Evolutionary conservation across 1,139 yeast species (phyloP).

Genomic region (Taphrina pruni): DNA sequence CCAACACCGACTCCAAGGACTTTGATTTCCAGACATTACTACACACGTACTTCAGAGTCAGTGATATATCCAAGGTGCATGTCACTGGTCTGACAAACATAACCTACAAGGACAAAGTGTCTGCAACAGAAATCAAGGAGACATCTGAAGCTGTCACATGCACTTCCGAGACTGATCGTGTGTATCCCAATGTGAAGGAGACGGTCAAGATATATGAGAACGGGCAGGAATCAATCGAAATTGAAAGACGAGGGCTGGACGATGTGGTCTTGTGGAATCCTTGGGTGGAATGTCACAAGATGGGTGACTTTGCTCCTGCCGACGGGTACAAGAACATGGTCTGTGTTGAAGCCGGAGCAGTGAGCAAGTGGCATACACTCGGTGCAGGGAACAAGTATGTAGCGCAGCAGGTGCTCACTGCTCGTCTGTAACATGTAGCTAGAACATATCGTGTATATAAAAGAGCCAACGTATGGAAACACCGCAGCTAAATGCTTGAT

Average conservation of each 20-base stretch:
- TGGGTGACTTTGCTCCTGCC: slow-evolving; percentile 89
- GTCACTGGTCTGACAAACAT: slow-evolving; percentile 79
- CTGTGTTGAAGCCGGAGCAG: slow-evolving; percentile 93
- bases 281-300: slow-evolving; percentile 78
- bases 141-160: slow-evolving; percentile 6
- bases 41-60: slow-evolving; percentile 77
- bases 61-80: slow-evolving; percentile 73
- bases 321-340: slow-evolving; percentile 83
- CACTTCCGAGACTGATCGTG: slow-evolving; percentile 39
- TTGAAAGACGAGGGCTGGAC: slow-evolving; percentile 18
- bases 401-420: slow-evolving; percentile 62
- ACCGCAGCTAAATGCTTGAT: too few relatives aligned
- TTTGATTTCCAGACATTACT: slow-evolving; percentile 93
- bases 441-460: too few relatives aligned
- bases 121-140: slow-evolving; percentile 10
- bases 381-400: slow-evolving; percentile 74
- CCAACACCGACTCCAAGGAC: slow-evolving; percentile 62
- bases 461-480: too few relatives aligned
- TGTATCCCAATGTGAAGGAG: slow-evolving; percentile 24
- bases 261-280: slow-evolving; percentile 91
- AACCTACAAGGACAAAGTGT: slow-evolving; percentile 73
- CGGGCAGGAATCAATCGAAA: slow-evolving; percentile 17
- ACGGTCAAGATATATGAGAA: slow-evolving; percentile 22
- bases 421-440: slow-evolving; percentile 38
- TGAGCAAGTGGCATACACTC: slow-evolving; percentile 67